Conservation (phyloP, 306 rosid species). For the Vigna radiata region DNA sequence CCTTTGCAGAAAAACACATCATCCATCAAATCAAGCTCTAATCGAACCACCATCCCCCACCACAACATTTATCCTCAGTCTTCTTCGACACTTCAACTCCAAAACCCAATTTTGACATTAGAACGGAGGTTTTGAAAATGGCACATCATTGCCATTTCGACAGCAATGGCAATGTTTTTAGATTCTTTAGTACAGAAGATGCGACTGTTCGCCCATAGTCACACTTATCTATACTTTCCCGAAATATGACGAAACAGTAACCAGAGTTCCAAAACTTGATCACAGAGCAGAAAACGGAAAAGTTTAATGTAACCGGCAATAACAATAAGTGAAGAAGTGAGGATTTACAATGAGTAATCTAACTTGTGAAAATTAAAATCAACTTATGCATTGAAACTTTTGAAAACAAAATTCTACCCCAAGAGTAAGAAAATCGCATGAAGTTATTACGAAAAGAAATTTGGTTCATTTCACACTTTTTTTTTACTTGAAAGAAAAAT, state of each 20-base stretch:
- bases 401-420: too few species aligned
- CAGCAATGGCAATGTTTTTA: not conserved
- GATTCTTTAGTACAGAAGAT: not conserved
- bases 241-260: not conserved
- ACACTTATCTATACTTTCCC: not conserved
- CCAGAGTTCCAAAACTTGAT: not conserved
- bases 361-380: not conserved
- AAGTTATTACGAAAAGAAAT: not conserved
- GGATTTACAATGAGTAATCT: not conserved
- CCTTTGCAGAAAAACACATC: slow-evolving; percentile 24
- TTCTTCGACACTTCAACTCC: not conserved
- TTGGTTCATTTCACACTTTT: too few species aligned
- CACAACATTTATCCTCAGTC: slow-evolving; percentile 1
- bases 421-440: too few species aligned
- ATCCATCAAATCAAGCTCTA: slow-evolving; percentile 33
- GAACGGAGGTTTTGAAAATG: not conserved
- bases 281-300: not conserved
- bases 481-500: too few species aligned
- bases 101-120: slow-evolving; percentile 15
- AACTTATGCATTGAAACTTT: not conserved
- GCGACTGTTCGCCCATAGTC: not conserved
- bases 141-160: not conserved
- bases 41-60: slow-evolving; percentile 38
- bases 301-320: not conserved
- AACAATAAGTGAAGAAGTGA: not conserved